A percentile compares a stretch with the other conserved stretches of the same genome.
phyloP scores from a whole-genome alignment of 257 asterid species.

The Echites panduratus region DNA sequence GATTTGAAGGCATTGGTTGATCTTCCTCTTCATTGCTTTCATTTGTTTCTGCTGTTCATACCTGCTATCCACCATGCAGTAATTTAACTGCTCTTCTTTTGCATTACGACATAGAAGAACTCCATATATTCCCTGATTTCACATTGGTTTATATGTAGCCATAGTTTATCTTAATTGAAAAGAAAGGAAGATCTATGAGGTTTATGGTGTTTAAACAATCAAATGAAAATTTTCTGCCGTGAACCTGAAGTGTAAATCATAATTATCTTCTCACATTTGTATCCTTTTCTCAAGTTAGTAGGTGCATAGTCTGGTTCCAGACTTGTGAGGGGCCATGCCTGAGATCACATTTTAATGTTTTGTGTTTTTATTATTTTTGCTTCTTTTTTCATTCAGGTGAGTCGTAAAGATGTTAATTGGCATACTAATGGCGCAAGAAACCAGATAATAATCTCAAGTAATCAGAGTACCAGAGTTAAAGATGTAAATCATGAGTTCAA shows the following conservation, averaged over 20 bases:
- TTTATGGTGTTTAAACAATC: neutral
- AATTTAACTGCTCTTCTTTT: neutral
- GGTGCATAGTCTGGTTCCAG: neutral
- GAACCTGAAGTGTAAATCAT: neutral
- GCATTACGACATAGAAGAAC: neutral
- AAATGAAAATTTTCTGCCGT: neutral
- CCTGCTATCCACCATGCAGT: neutral
- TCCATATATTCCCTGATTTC: neutral
- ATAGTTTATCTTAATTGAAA: neutral
- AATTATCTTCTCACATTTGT: neutral
- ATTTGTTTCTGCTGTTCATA: neutral
- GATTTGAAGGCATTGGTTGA: neutral
- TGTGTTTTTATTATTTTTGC: neutral
- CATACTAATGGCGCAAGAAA: slow-evolving; percentile 40
- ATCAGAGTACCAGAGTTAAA: slow-evolving; percentile 16
- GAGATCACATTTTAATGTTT: neutral
- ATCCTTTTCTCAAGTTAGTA: neutral
- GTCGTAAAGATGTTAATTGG: slow-evolving; percentile 69
- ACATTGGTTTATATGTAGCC: neutral
- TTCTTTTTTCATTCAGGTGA: slow-evolving; percentile 39
- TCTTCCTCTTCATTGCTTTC: slow-evolving; percentile 6
- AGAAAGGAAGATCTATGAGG: neutral
- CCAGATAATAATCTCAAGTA: slow-evolving; percentile 24
- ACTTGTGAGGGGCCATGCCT: neutral
- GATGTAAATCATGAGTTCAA: slow-evolving; percentile 18